Percentiles rank a stretch among this genome's conserved stretches.
Evolutionary conservation across 2,329 filamentous ascomycete species (phyloP).

Genomic region (Microthyrium microscopicum): DNA sequence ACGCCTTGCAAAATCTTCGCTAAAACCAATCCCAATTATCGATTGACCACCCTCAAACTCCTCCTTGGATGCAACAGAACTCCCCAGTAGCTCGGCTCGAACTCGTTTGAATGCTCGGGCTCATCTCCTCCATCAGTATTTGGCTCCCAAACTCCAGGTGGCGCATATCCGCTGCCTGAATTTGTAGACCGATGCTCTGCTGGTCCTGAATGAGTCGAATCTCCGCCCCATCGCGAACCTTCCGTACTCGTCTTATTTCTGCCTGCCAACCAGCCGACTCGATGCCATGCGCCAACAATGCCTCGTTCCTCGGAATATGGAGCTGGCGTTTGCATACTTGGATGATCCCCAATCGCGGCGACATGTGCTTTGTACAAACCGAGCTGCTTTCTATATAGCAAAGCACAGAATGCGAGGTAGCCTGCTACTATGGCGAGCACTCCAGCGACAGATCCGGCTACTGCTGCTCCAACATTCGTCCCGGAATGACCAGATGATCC

Average conservation of each 20-base stretch:
- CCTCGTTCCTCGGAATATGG: constrained; percentile 13
- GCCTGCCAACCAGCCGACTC: background rate
- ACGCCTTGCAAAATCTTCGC: too few relatives aligned
- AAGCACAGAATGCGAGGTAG: constrained; percentile 56
- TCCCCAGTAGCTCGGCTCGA: constrained; percentile 53
- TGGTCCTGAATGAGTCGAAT: background rate
- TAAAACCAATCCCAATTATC: constrained; percentile 27
- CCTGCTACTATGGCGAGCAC: constrained; percentile 42
- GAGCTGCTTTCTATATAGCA: constrained; percentile 57
- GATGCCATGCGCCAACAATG: background rate
- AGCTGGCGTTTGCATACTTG: constrained; percentile 21
- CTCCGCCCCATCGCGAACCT: background rate
- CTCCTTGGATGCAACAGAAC: constrained; percentile 51
- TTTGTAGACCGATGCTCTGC: background rate
- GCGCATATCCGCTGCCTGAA: too few relatives aligned
- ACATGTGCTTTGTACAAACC: constrained; percentile 54
- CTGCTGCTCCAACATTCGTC: constrained; percentile 32
- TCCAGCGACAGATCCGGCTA: constrained; percentile 47
- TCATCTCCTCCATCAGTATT: background rate
- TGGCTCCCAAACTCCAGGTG: background rate
- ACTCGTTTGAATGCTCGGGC: constrained; percentile 22
- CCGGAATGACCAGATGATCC: constrained; percentile 14
- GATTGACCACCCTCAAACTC: constrained; percentile 53
- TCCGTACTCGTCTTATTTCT: background rate
- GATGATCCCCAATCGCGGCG: constrained; percentile 43